These are phyloP conservation scores for Starmera quercuum DNA, from an alignment of 805 yeast species.

Conservation along the genomic window DNA sequence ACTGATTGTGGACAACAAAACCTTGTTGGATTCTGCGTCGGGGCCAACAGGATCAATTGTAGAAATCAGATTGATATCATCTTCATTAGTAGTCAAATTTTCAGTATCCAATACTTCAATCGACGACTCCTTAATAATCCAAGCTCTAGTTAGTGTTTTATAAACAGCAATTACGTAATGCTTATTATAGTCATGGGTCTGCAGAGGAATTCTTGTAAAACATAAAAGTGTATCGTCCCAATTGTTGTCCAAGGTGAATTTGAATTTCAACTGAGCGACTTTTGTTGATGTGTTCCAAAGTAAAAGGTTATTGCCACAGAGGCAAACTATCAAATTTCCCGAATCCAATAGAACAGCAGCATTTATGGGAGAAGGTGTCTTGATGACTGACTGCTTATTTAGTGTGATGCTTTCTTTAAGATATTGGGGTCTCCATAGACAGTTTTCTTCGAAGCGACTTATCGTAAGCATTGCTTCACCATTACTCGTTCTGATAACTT, in stretches of 20 bases:
- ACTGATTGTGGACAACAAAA: constrained; percentile 54
- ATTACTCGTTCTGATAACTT: constrained; percentile 56
- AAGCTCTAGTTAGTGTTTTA: constrained; percentile 30
- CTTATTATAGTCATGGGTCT: constrained; percentile 20
- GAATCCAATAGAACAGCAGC: constrained; percentile 41
- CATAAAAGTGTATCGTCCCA: constrained; percentile 15
- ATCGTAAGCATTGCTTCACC: constrained; percentile 54
- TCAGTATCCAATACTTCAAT: constrained; percentile 27
- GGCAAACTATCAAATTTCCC: constrained; percentile 38
- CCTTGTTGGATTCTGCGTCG: constrained; percentile 24
- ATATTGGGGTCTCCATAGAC: constrained; percentile 46
- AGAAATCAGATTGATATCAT: constrained; percentile 35
- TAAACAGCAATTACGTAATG: constrained; percentile 48
- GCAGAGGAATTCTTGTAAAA: constrained; percentile 29
- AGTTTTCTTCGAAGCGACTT: constrained; percentile 55
- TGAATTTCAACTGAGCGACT: constrained; percentile 15
- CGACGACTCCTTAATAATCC: constrained; percentile 24
- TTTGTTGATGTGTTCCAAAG: constrained; percentile 52
- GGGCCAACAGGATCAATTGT: constrained; percentile 59
- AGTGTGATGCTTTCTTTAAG: constrained; percentile 27
- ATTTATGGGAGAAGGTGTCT: constrained; percentile 39
- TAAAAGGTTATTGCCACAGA: constrained; percentile 37
- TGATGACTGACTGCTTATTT: constrained; percentile 29
- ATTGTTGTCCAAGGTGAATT: constrained; percentile 9
- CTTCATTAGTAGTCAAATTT: constrained; percentile 29